Conservation (phyloP, 108 stramenopile species). For the Skeletonema menzelii region DNA sequence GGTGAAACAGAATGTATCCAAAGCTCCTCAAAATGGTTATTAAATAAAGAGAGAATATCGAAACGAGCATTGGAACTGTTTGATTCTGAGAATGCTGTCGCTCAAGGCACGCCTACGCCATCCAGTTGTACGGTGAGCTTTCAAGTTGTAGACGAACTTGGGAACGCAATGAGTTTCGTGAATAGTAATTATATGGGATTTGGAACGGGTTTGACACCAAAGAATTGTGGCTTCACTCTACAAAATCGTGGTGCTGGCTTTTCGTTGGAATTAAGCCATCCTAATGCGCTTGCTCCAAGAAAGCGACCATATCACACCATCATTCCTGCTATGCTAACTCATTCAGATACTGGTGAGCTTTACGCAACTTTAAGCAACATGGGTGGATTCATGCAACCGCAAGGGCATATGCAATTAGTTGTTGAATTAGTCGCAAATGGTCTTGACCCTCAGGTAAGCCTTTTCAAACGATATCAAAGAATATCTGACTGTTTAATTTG, state of each 20-base stretch:
- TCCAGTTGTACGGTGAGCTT: constrained; percentile 91
- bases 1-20: constrained; percentile 10
- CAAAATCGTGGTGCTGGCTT: constrained; percentile 97
- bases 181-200: constrained; percentile 96
- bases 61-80: constrained; percentile 54
- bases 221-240: constrained; percentile 92
- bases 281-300: constrained; percentile 79
- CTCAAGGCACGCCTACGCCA: constrained; percentile 54
- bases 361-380: constrained; percentile 91
- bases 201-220: constrained; percentile 92
- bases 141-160: constrained; percentile 87
- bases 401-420: constrained; percentile 95
- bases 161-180: constrained; percentile 95
- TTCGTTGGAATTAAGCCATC: constrained; percentile 71
- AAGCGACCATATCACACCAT: constrained; percentile 98
- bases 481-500: not conserved
- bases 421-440: constrained; percentile 73
- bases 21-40: constrained; percentile 39
- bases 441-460: constrained; percentile 68
- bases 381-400: constrained; percentile 99
- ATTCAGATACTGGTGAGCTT: constrained; percentile 77
- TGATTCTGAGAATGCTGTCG: constrained; percentile 57
- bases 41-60: constrained; percentile 63
- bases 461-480: not conserved
- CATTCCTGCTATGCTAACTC: constrained; percentile 91